Conservation (phyloP, 2,329 filamentous ascomycete species). For the Neonectria neomacrospora region DNA sequence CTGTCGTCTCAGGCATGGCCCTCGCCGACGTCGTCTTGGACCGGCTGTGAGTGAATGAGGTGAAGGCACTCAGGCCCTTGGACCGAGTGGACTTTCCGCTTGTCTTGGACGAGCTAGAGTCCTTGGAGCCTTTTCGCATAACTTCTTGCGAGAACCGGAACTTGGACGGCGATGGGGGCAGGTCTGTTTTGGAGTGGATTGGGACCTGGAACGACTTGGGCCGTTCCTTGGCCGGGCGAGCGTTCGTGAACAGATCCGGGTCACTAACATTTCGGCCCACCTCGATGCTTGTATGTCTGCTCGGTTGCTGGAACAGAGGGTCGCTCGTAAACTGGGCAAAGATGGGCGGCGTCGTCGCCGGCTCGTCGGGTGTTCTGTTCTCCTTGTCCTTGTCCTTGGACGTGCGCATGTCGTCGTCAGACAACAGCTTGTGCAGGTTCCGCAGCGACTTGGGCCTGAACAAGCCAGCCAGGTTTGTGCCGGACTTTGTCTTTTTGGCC, state of each 20-base stretch:
- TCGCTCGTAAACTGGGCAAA: constrained; percentile 76
- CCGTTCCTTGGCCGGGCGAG: constrained; percentile 53
- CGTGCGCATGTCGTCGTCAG: constrained; percentile 62
- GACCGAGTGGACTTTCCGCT: constrained; percentile 55
- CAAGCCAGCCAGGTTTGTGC: constrained; percentile 82
- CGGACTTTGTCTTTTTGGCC: constrained; percentile 83
- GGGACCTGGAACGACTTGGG: constrained; percentile 63
- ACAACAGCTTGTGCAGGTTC: constrained; percentile 66
- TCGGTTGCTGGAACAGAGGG: constrained; percentile 36
- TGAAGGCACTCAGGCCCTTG: constrained; percentile 53
- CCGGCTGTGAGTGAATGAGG: constrained; percentile 52
- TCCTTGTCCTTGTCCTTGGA: constrained; percentile 89
- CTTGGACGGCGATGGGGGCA: constrained; percentile 38
- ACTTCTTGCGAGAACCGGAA: constrained; percentile 34
- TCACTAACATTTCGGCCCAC: constrained; percentile 35
- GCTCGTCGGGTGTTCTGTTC: constrained; percentile 72
- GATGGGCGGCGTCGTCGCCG: constrained; percentile 75
- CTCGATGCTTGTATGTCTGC: constrained; percentile 42
- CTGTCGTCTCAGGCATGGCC: constrained; percentile 54
- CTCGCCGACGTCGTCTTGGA: constrained; percentile 50
- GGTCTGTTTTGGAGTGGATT: constrained; percentile 38
- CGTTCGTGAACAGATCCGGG: constrained; percentile 33
- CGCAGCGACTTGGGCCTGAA: constrained; percentile 81
- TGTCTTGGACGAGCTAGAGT: constrained; percentile 43
- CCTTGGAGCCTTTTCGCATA: constrained; percentile 42